Evolutionary conservation across 1,284 basidiomycete genomes (phyloP), one percentile per base, ranked within the genome.

Genomic region (Agaricales sp.): DNA sequence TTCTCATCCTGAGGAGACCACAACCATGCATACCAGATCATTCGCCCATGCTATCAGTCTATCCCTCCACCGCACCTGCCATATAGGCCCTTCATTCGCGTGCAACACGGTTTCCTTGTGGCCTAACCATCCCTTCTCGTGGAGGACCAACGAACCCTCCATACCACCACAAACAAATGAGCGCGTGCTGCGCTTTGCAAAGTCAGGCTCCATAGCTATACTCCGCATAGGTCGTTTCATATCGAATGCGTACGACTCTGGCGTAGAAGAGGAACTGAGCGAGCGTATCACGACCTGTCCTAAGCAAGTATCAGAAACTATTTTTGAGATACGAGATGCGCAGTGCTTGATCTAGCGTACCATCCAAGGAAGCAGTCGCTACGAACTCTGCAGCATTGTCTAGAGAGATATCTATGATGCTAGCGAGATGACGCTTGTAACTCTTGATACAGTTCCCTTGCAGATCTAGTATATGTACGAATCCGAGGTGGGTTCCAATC

Each of bases 51-150:
- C 93, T 52, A 98, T 92, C 22, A 97, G 72, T 49, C 78, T 78
- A 1, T 82, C 85, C 56, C 80, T 73, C 96, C 96, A 99, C 50
- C 86, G 77, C 3, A 84, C 80, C 30, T 85, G 82, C 92, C 92
- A 98, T 51, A 99, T 90, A 0, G 96, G 91, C 1, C 95, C 96
- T 65, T 99, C 96, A 2, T 87, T 90, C 19, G 78, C 75, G 60
- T 96, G 89, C 19, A 99, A 66, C 3, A 87, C 66, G 0, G 86
- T 88, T 64, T 97, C 93, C 58, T 89, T 94, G 61, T 97, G 90
- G 0, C 95, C 94, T 2, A 98, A 70, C 94, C 95, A 98, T 6
- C 93, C 90, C 64, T 97, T 98, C 68, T 99, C 95, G 55, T 90
- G 81, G 54, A 95, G 62, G 12, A 91, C 73, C 21, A 99, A 71